These are phyloP conservation scores for Euphrasia arctica DNA, from an alignment of 305 asterid genomes.

Conservation along the genomic window DNA sequence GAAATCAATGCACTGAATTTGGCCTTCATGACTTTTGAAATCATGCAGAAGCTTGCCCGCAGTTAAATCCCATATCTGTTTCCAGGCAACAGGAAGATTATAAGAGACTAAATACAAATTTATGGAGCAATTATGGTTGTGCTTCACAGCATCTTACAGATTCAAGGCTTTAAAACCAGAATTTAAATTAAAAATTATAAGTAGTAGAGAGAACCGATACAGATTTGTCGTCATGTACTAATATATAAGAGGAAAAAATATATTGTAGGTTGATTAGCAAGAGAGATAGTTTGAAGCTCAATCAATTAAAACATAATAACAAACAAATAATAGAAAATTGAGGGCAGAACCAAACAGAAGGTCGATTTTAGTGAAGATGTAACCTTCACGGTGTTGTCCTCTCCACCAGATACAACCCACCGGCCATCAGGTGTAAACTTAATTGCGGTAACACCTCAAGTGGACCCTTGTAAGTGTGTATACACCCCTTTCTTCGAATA, in stretches of 20 bases:
- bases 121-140: conserved; percentile 3
- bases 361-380: conserved; percentile 20
- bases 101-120: conserved; percentile 18
- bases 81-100: conserved; percentile 25
- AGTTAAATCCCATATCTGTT: conserved; percentile 98
- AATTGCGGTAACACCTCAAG: conserved; percentile 91
- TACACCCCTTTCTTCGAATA: conserved; percentile 93
- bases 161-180: conserved; percentile 9
- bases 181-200: neutral
- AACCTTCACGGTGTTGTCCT: conserved; percentile 97
- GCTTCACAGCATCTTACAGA: conserved; percentile 19
- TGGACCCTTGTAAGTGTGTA: conserved; percentile 99
- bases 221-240: neutral
- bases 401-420: conserved; percentile 99
- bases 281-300: conserved; percentile 25
- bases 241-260: conserved; percentile 4
- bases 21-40: conserved; percentile 91
- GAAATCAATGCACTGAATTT: conserved; percentile 90
- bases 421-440: conserved; percentile 99
- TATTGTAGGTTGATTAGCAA: conserved; percentile 6
- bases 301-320: conserved; percentile 21
- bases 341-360: conserved; percentile 14
- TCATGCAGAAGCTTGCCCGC: conserved; percentile 98
- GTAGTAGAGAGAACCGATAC: neutral
- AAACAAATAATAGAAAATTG: conserved; percentile 13